A percentile compares a stretch with the other conserved stretches of the same genome.
Conservation (phyloP, 371 early-diverging fungal genomes). For the Mucor indicus region DNA sequence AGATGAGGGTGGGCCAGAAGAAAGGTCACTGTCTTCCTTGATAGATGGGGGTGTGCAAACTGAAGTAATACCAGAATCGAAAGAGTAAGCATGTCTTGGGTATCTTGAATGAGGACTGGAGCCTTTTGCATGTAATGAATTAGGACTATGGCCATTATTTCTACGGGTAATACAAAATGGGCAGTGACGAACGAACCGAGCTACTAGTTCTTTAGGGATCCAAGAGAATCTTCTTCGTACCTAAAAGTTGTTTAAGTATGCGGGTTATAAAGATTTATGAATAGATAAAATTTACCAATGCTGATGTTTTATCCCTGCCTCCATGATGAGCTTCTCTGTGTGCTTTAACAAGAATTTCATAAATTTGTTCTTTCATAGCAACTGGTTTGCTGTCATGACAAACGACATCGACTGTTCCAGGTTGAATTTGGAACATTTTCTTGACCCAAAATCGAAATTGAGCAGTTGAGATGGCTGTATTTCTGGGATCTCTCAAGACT, state of each 20-base stretch:
- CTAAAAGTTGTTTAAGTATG: too few relatives aligned
- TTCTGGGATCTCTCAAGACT: conserved; percentile 56
- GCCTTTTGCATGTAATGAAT: conserved; percentile 6
- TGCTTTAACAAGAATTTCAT: conserved; percentile 54
- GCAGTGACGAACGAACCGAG: conserved; percentile 34
- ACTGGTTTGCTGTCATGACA: conserved; percentile 60
- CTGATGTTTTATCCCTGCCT: conserved; percentile 63
- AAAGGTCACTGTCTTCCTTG: conserved; percentile 23
- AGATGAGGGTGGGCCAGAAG: conserved; percentile 24
- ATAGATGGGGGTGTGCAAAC: conserved; percentile 19
- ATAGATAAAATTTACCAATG: too few relatives aligned
- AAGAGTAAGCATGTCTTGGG: conserved; percentile 14
- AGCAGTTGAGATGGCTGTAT: conserved; percentile 59
- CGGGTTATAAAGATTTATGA: too few relatives aligned
- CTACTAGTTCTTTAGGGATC: conserved; percentile 37
- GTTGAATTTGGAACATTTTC: conserved; percentile 58
- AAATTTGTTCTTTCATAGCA: conserved; percentile 58
- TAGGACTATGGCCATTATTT: conserved; percentile 33
- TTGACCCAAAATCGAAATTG: conserved; percentile 70
- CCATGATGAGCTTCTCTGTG: conserved; percentile 62
- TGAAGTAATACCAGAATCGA: conserved; percentile 12
- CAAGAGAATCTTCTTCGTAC: conserved; percentile 27
- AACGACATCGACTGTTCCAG: conserved; percentile 41
- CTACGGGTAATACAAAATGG: conserved; percentile 33
- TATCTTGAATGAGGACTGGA: conserved; percentile 20